phyloP scores from a whole-genome alignment of 2,329 filamentous ascomycete species.

The Coccinonectria pachysandricola region DNA sequence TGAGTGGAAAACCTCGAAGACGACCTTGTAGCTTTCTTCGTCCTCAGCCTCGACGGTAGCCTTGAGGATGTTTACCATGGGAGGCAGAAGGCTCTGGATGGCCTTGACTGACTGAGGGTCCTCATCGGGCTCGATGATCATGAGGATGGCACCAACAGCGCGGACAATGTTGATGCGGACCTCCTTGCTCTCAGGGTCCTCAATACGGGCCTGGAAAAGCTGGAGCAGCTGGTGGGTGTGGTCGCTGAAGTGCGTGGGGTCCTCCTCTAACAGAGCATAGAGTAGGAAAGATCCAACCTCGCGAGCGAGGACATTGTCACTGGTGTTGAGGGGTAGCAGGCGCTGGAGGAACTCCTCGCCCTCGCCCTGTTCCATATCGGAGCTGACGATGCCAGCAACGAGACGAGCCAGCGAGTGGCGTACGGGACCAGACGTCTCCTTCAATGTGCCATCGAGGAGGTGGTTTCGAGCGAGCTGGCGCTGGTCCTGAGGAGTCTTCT shows the following conservation, averaged over 20 bases:
- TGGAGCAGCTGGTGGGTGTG: slow-evolving; percentile 70
- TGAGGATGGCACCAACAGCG: slow-evolving; percentile 76
- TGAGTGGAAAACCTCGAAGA: slow-evolving; percentile 95
- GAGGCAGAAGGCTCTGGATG: slow-evolving; percentile 72
- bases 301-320: slow-evolving; percentile 64
- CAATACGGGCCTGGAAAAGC: slow-evolving; percentile 78
- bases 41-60: slow-evolving; percentile 67
- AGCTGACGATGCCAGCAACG: slow-evolving; percentile 73
- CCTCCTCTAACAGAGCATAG: slow-evolving; percentile 80
- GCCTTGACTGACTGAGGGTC: slow-evolving; percentile 61
- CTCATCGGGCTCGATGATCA: slow-evolving; percentile 82
- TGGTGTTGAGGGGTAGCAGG: slow-evolving; percentile 70
- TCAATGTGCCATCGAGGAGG: slow-evolving; percentile 72
- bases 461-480: slow-evolving; percentile 73
- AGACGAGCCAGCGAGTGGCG: slow-evolving; percentile 83
- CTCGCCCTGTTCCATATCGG: slow-evolving; percentile 65
- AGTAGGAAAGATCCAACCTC: slow-evolving; percentile 91
- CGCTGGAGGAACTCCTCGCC: slow-evolving; percentile 74
- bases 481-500: slow-evolving; percentile 58
- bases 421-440: slow-evolving; percentile 65
- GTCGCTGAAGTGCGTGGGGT: slow-evolving; percentile 74
- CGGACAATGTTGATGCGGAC: slow-evolving; percentile 93
- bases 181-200: slow-evolving; percentile 81
- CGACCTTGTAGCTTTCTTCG: slow-evolving; percentile 79
- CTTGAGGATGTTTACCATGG: slow-evolving; percentile 86